Evolutionary conservation across 352 stramenopile species (phyloP).

Genomic region (Globisporangium radiosum): DNA sequence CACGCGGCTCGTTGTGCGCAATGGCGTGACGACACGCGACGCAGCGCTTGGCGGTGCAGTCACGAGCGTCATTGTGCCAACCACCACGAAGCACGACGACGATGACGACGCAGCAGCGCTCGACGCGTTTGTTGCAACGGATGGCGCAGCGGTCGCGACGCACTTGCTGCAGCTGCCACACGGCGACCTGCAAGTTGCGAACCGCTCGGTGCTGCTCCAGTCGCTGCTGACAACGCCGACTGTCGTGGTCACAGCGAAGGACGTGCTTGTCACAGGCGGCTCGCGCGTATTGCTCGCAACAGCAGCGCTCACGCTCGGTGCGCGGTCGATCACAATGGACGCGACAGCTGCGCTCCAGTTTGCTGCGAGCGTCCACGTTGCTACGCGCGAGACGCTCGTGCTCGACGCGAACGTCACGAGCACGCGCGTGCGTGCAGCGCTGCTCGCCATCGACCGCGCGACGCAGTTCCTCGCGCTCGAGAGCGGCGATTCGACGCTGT

Average conservation of each 20-base stretch:
- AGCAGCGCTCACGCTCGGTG: constrained; percentile 26
- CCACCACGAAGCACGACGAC: constrained; percentile 6
- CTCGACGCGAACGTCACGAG: constrained; percentile 46
- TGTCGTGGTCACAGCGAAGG: constrained; percentile 20
- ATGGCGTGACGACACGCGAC: constrained; percentile 13
- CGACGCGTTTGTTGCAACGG: constrained; percentile 30
- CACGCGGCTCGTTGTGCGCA: constrained; percentile 37
- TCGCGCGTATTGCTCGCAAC: constrained; percentile 37
- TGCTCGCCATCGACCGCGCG: constrained; percentile 10
- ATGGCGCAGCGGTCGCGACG: constrained; percentile 45
- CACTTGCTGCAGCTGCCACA: constrained; percentile 21
- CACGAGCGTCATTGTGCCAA: constrained; percentile 32
- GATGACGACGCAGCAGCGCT: constrained; percentile 6
- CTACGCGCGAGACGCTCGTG: constrained; percentile 36
- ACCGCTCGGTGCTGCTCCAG: constrained; percentile 47
- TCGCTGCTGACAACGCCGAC: constrained; percentile 1
- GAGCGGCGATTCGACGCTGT: constrained; percentile 45
- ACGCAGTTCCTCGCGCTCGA: constrained; percentile 37
- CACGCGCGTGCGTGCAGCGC: constrained; percentile 1
- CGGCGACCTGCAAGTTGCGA: constrained; percentile 38
- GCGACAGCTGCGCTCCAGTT: constrained; percentile 36
- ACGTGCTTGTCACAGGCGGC: constrained; percentile 34
- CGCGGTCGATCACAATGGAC: constrained; percentile 48
- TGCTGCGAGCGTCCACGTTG: constrained; percentile 31
- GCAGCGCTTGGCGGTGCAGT: constrained; percentile 30